Base-by-base conservation (phyloP, 78 protist genomes). In the Pelomyxa schiedti region DNA sequence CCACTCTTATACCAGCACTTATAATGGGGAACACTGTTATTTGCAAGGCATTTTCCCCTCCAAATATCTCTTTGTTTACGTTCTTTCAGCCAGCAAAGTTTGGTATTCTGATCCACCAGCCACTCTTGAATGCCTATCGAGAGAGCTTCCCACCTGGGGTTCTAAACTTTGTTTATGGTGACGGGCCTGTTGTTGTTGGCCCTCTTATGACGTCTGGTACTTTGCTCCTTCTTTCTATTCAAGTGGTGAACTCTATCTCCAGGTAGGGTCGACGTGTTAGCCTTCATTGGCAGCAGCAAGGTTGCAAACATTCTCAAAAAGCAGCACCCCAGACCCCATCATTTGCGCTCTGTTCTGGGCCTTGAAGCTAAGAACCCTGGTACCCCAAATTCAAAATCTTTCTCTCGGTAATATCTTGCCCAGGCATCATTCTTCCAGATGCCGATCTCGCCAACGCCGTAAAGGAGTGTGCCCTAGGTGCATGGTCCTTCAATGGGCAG, bases 11-110 rank as follows among this genome's bases (percentile, higher is more conserved):
- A 35, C 84, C 84, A 7, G 79, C 84, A 26, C 6, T 79, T 22
- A 52, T 79, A 24, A 79, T 79, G 84, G 84, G 84, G 39, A 79
- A 79, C 74, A 29, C 42, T 4, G 32, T n/a, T 35, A 29, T 79
- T 29, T n/a, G n/a, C n/a, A n/a, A n/a, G n/a, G n/a, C n/a, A n/a
- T n/a, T n/a, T n/a, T n/a, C n/a, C n/a, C n/a, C n/a, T n/a, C n/a
- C n/a, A n/a, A n/a, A n/a, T n/a, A n/a, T n/a, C n/a, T n/a, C n/a
- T n/a, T n/a, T n/a, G n/a, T n/a, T n/a, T n/a, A n/a, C n/a, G n/a
- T n/a, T n/a, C n/a, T 0, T 79, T 39, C 72, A 79, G 84, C 6
- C 66, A 4, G 66, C 84, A 8, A 0, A 22, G 39, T 3, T 39
- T 3, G 68, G 66, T 43, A 0, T 47, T 39, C 77, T 79, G 30